Percentiles rank a stretch among this genome's conserved stretches.
Conservation (phyloP, 2,329 filamentous ascomycete genomes). For the Cladophialophora psammophila region DNA sequence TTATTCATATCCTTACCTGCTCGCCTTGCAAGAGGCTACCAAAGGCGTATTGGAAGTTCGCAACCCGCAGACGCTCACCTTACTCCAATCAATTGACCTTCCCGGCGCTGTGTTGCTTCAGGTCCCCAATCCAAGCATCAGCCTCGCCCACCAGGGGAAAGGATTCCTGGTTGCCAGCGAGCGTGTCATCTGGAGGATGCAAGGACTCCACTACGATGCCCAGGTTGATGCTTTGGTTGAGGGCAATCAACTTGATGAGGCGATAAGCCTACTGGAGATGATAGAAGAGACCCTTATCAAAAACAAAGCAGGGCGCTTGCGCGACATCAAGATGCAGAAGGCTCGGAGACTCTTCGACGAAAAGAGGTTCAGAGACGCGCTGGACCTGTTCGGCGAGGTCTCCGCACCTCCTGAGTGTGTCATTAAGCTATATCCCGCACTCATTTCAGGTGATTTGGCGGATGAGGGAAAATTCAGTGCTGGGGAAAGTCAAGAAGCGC, state of each 20-base stretch:
- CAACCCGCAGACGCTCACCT: conserved; percentile 88
- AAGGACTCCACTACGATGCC: conserved; percentile 85
- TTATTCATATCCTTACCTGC: conserved; percentile 95
- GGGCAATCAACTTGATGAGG: conserved; percentile 81
- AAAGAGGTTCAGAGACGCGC: conserved; percentile 81
- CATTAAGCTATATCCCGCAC: conserved; percentile 79
- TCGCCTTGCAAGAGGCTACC: conserved; percentile 81
- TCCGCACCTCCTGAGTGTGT: conserved; percentile 89
- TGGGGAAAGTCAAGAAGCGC: conserved; percentile 36
- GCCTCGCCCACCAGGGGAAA: conserved; percentile 94
- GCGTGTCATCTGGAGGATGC: conserved; percentile 94
- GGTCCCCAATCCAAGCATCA: conserved; percentile 90
- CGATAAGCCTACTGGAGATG: conserved; percentile 85
- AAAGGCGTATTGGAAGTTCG: conserved; percentile 89
- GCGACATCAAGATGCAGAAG: conserved; percentile 90
- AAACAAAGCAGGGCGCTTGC: conserved; percentile 79
- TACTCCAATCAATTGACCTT: conserved; percentile 83
- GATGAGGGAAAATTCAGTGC: conserved; percentile 54
- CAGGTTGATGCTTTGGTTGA: conserved; percentile 85
- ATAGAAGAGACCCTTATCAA: conserved; percentile 89
- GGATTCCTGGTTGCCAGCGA: conserved; percentile 94
- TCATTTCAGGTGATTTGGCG: conserved; percentile 80
- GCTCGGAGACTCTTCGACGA: conserved; percentile 83
- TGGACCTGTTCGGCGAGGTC: conserved; percentile 91
- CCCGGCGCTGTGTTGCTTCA: conserved; percentile 85